phyloP scores from a whole-genome alignment of 2,329 filamentous ascomycete species.

The Elsinoe australis region DNA sequence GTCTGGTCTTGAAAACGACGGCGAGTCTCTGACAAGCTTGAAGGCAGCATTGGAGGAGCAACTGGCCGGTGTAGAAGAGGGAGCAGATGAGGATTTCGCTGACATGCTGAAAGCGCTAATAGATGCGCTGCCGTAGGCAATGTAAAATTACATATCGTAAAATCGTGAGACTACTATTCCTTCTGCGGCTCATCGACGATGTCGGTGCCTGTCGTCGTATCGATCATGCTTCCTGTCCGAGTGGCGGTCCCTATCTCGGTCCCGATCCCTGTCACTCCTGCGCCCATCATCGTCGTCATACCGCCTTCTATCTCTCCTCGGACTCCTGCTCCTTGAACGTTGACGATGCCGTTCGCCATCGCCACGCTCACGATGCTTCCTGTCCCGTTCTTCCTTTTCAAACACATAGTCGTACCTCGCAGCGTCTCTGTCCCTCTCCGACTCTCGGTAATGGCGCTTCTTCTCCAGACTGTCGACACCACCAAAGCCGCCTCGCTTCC shows the following conservation, averaged over 20 bases:
- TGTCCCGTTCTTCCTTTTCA: slow-evolving; percentile 49
- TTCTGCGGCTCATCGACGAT: slow-evolving; percentile 16
- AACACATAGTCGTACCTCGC: slow-evolving; percentile 71
- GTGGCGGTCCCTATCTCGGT: slow-evolving; percentile 15
- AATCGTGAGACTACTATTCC: too few species aligned
- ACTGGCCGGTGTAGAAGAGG: slow-evolving; percentile 50
- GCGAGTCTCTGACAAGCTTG: slow-evolving; percentile 57
- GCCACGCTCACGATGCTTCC: slow-evolving; percentile 18
- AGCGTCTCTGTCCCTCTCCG: slow-evolving; percentile 30
- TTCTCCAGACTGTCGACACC: slow-evolving; percentile 83
- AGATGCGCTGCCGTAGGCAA: slow-evolving; percentile 23
- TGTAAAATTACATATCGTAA: slow-evolving; percentile 18
- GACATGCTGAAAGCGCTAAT: slow-evolving; percentile 60
- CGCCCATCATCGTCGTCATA: background rate
- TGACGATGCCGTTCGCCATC: slow-evolving; percentile 17
- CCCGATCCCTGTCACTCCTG: slow-evolving; percentile 21
- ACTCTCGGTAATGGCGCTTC: slow-evolving; percentile 75
- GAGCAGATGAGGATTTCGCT: slow-evolving; percentile 44
- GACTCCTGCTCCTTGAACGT: slow-evolving; percentile 28
- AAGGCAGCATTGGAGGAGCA: slow-evolving; percentile 63
- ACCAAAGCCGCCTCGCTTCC: slow-evolving; percentile 71
- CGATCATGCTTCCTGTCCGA: slow-evolving; percentile 18
- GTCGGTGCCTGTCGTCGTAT: slow-evolving; percentile 19
- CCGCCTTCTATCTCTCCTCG: slow-evolving; percentile 20
- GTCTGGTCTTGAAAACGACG: slow-evolving; percentile 57